Percentiles rank a stretch among this genome's conserved stretches.
These are phyloP conservation scores for Spizellomyces punctatus DNA, from an alignment of 192 early-diverging fungal genomes.

Conservation along the genomic window DNA sequence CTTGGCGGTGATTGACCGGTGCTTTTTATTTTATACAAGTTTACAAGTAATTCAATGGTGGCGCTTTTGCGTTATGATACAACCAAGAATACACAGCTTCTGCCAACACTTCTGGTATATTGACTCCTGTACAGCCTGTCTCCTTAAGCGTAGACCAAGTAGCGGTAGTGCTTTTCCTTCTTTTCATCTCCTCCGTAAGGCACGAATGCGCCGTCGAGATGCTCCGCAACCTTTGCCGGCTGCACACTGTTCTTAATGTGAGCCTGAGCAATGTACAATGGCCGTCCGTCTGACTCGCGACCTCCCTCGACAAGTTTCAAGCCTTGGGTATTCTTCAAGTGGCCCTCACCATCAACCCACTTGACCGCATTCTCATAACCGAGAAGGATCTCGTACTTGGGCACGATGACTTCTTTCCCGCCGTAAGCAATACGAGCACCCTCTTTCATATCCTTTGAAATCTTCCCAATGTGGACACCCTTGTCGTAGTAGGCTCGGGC, in stretches of 20 bases:
- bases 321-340: constrained; percentile 31
- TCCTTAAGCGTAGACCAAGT: constrained; percentile 14
- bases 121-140: too few relatives aligned
- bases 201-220: constrained; percentile 17
- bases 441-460: constrained; percentile 22
- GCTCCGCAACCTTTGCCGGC: constrained; percentile 46
- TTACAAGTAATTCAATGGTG: too few relatives aligned
- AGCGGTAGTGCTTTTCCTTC: constrained; percentile 24
- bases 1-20: too few relatives aligned
- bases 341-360: constrained; percentile 53
- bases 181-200: constrained; percentile 33
- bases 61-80: too few relatives aligned
- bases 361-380: constrained; percentile 58
- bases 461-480: constrained; percentile 46
- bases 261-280: constrained; percentile 57
- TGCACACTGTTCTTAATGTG: constrained; percentile 54
- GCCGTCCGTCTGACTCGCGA: constrained; percentile 57
- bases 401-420: constrained; percentile 53
- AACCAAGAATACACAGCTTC: too few relatives aligned
- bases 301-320: constrained; percentile 56
- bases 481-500: constrained; percentile 51
- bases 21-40: too few relatives aligned
- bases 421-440: constrained; percentile 56
- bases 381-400: constrained; percentile 62
- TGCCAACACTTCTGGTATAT: too few relatives aligned